Conservation (phyloP, 768 basidiomycete genomes). For the Asterophora lycoperdoides region DNA sequence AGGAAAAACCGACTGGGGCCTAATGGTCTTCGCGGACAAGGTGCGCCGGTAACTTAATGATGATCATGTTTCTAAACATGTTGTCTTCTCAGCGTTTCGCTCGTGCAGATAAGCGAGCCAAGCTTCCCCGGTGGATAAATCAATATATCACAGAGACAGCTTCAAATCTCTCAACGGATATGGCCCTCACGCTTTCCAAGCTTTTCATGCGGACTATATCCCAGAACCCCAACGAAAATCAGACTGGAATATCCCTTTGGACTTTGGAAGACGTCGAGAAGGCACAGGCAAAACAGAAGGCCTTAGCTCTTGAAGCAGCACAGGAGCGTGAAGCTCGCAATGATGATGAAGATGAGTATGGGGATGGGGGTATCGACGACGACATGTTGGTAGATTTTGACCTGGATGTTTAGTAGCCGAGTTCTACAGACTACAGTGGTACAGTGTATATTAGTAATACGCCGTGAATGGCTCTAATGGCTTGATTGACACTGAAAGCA, state of each 20-base stretch:
- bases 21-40: constrained; percentile 99
- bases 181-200: constrained; percentile 92
- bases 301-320: constrained; percentile 49
- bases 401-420: constrained; percentile 32
- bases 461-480: constrained; percentile 1
- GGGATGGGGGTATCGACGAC: constrained; percentile 65
- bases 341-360: constrained; percentile 60
- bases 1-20: constrained; percentile 98
- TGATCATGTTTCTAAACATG: background rate
- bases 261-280: constrained; percentile 87
- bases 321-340: constrained; percentile 34
- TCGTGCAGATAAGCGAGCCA: constrained; percentile 88
- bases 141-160: constrained; percentile 99
- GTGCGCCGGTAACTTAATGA: constrained; percentile 35
- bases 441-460: background rate
- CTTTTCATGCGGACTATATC: constrained; percentile 98
- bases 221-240: constrained; percentile 94
- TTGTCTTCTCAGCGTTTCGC: constrained; percentile 67
- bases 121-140: constrained; percentile 98
- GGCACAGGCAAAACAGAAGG: constrained; percentile 78
- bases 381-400: constrained; percentile 57
- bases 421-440: constrained; percentile 7
- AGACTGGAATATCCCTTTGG: constrained; percentile 94
- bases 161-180: constrained; percentile 96
- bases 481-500: constrained; percentile 33